Evolutionary conservation across 805 yeast species (phyloP).

Genomic region (Candida arabinofermentans): DNA sequence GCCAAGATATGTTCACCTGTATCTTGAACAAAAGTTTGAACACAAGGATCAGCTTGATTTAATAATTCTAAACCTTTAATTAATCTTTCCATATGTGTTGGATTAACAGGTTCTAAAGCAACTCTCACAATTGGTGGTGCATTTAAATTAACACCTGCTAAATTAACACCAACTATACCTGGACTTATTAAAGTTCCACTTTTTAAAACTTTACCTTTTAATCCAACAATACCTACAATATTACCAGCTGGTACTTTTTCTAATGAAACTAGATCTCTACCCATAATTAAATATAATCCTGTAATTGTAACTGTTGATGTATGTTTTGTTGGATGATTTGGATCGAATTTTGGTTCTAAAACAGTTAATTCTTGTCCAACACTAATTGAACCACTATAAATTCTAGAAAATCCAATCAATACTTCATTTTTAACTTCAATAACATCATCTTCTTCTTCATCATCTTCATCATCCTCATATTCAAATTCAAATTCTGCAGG

Average conservation of each 20-base stretch:
- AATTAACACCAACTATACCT: slow-evolving; percentile 58
- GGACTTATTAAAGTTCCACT: slow-evolving; percentile 76
- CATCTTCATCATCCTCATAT: slow-evolving; percentile 49
- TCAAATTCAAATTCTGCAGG: slow-evolving; percentile 32
- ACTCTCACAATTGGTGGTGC: slow-evolving; percentile 93
- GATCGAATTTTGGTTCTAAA: slow-evolving; percentile 85
- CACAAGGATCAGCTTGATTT: slow-evolving; percentile 92
- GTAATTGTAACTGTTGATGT: slow-evolving; percentile 56
- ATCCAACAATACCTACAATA: slow-evolving; percentile 90
- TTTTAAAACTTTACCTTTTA: slow-evolving; percentile 77
- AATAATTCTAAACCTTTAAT: slow-evolving; percentile 75
- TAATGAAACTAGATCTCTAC: slow-evolving; percentile 77
- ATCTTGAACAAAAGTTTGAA: slow-evolving; percentile 79
- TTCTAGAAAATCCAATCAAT: slow-evolving; percentile 81
- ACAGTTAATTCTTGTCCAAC: slow-evolving; percentile 74
- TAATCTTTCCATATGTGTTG: slow-evolving; percentile 68
- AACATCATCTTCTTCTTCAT: slow-evolving; percentile 40
- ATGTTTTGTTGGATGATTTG: slow-evolving; percentile 53
- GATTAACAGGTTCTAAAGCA: slow-evolving; percentile 92
- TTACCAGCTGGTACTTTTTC: slow-evolving; percentile 89
- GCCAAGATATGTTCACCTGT: slow-evolving; percentile 91
- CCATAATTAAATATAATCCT: slow-evolving; percentile 83
- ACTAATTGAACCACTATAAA: slow-evolving; percentile 77
- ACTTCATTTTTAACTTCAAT: slow-evolving; percentile 49
- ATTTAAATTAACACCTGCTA: slow-evolving; percentile 70